A percentile compares a stretch with the other conserved stretches of the same genome.
These are phyloP conservation scores for Pisolithus albus DNA, from an alignment of 768 basidiomycete genomes.

Conservation along the genomic window DNA sequence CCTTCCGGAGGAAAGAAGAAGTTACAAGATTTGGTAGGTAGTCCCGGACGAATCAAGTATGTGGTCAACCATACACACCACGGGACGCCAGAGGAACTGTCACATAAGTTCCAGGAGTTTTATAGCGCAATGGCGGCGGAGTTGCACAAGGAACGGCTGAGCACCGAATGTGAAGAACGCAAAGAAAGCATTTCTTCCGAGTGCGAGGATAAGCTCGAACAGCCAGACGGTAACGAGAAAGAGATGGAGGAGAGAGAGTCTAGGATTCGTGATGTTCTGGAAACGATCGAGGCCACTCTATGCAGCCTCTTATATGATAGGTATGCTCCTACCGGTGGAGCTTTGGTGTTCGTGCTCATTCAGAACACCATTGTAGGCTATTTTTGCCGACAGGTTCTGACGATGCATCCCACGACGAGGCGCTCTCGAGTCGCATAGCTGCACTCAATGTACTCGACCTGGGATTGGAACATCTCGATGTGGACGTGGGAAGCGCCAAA, in stretches of 20 bases:
- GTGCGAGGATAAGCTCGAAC: slow-evolving; percentile 9
- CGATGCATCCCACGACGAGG: slow-evolving; percentile 85
- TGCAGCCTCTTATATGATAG: slow-evolving; percentile 79
- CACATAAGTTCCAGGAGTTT: slow-evolving; percentile 62
- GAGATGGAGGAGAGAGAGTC: slow-evolving; percentile 26
- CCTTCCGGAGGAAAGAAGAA: slow-evolving; percentile 25
- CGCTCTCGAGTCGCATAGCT: slow-evolving; percentile 80
- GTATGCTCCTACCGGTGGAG: slow-evolving; percentile 28
- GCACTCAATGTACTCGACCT: slow-evolving; percentile 91
- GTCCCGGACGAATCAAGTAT: slow-evolving; percentile 21
- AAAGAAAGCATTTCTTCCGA: too few relatives aligned
- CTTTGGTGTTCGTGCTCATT: not conserved
- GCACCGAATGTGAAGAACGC: slow-evolving; percentile 7
- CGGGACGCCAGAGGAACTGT: slow-evolving; percentile 46
- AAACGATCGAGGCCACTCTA: slow-evolving; percentile 65
- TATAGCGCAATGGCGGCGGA: slow-evolving; percentile 63
- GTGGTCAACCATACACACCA: slow-evolving; percentile 35
- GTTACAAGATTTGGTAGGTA: slow-evolving; percentile 24
- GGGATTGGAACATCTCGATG: slow-evolving; percentile 80
- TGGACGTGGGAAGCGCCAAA: slow-evolving; percentile 56
- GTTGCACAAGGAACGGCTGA: slow-evolving; percentile 30
- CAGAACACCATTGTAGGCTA: slow-evolving; percentile 39
- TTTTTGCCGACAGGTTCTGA: slow-evolving; percentile 71
- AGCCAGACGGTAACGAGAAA: slow-evolving; percentile 22
- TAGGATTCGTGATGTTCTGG: slow-evolving; percentile 55